A percentile compares a stretch with the other conserved stretches of the same genome.
Conservation (phyloP, 1,284 basidiomycete genomes). For the Cryptococcus amylolentus region DNA sequence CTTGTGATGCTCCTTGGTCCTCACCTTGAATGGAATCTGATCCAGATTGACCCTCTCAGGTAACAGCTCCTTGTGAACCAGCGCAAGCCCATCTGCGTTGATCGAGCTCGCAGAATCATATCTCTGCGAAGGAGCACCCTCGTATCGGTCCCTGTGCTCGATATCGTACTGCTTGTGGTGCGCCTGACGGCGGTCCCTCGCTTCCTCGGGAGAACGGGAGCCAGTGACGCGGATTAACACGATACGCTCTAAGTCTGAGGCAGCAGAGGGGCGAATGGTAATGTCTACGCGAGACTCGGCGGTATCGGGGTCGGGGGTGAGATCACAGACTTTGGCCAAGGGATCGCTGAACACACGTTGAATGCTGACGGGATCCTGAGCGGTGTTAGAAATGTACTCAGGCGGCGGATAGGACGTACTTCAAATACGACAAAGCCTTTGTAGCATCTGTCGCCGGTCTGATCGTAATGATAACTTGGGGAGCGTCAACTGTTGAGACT, state of each 20-base stretch:
- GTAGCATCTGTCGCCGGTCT: constrained; percentile 10
- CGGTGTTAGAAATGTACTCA: constrained; percentile 1
- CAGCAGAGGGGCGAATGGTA: constrained; percentile 6
- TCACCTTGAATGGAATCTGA: neutral
- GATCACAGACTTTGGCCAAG: constrained; percentile 5
- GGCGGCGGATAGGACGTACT: constrained; percentile 14
- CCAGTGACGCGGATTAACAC: constrained; percentile 32
- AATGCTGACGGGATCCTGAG: constrained; percentile 18
- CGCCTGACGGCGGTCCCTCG: neutral
- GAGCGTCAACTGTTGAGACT: neutral
- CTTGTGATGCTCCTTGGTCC: neutral
- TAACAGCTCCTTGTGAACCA: neutral
- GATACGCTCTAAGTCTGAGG: constrained; percentile 5
- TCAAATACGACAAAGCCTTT: constrained; percentile 31
- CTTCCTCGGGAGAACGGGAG: constrained; percentile 17
- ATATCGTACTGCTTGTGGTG: neutral
- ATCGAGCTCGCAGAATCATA: neutral
- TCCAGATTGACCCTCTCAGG: neutral
- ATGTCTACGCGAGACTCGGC: constrained; percentile 9
- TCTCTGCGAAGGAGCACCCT: neutral
- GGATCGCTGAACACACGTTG: constrained; percentile 24
- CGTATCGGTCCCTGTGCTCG: neutral
- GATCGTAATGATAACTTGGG: constrained; percentile 16
- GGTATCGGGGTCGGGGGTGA: constrained; percentile 10
- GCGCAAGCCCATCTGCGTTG: neutral